Percentiles rank a stretch among this genome's conserved stretches.
phyloP scores from a whole-genome alignment of 2,329 filamentous ascomycete genomes.

The Dothideomycetes sp. region DNA sequence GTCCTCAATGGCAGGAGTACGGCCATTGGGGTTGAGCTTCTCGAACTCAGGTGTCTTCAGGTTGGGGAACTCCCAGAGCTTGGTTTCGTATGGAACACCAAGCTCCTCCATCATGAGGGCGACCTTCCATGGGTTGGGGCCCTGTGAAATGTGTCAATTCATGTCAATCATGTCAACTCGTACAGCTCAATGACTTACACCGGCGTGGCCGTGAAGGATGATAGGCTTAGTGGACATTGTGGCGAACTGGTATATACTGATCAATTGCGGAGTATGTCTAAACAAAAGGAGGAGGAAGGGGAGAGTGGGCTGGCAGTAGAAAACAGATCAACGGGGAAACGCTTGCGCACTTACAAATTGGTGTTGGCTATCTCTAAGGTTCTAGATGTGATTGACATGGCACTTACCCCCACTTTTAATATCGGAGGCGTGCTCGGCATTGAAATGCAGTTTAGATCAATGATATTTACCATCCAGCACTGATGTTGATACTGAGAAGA shows the following conservation, averaged over 20 bases:
- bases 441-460: no score
- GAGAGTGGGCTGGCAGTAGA: no score
- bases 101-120: conserved; percentile 35
- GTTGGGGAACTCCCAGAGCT: conserved; percentile 24
- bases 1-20: conserved; percentile 34
- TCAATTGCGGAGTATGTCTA: neutral
- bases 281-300: no score
- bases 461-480: no score
- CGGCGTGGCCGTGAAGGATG: conserved; percentile 9
- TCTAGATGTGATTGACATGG: no score
- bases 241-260: no score
- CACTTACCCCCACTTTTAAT: no score
- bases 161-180: neutral
- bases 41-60: conserved; percentile 30
- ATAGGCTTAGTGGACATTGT: conserved; percentile 12
- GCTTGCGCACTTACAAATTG: no score
- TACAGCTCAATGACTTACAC: conserved; percentile 1
- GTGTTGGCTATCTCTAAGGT: no score
- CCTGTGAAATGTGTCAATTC: conserved; percentile 9
- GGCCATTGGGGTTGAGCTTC: conserved; percentile 30
- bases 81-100: conserved; percentile 26
- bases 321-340: no score
- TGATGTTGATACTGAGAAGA: no score
- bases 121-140: conserved; percentile 34
- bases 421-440: no score